Conservation (phyloP, 2,329 filamentous ascomycete genomes). For the Lecanosticta acicola region DNA sequence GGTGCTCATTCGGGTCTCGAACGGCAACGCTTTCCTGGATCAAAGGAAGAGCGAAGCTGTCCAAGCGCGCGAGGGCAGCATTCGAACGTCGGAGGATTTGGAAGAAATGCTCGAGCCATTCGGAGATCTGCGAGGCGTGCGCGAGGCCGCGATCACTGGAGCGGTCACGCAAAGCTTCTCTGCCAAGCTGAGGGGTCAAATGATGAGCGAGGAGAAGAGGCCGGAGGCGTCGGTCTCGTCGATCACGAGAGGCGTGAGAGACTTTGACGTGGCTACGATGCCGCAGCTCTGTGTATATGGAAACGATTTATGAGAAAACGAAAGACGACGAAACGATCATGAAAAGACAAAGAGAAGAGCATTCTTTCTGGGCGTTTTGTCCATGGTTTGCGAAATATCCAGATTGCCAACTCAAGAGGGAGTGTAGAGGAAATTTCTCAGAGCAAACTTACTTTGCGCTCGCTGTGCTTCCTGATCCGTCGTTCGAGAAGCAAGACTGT, state of each 20-base stretch:
- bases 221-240: background rate
- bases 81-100: conserved; percentile 31
- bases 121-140: conserved; percentile 32
- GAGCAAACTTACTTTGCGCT: no score
- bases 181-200: conserved; percentile 29
- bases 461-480: no score
- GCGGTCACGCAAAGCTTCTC: conserved; percentile 37
- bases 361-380: no score
- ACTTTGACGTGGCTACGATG: conserved; percentile 8
- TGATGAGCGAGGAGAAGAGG: conserved; percentile 24
- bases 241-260: conserved; percentile 6
- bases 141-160: conserved; percentile 35
- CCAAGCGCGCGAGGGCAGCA: conserved; percentile 25
- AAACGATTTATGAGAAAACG: conserved; percentile 20
- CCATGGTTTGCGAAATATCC: no score
- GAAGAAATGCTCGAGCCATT: conserved; percentile 42
- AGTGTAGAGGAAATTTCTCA: no score
- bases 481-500: no score
- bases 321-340: conserved; percentile 2
- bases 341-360: no score
- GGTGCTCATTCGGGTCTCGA: conserved; percentile 26
- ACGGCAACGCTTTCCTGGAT: conserved; percentile 30
- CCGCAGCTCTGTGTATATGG: conserved; percentile 25
- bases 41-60: conserved; percentile 27
- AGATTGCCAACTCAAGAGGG: no score